Base-by-base conservation (phyloP, 352 stramenopile genomes). In the Phytophthora idaei region DNA sequence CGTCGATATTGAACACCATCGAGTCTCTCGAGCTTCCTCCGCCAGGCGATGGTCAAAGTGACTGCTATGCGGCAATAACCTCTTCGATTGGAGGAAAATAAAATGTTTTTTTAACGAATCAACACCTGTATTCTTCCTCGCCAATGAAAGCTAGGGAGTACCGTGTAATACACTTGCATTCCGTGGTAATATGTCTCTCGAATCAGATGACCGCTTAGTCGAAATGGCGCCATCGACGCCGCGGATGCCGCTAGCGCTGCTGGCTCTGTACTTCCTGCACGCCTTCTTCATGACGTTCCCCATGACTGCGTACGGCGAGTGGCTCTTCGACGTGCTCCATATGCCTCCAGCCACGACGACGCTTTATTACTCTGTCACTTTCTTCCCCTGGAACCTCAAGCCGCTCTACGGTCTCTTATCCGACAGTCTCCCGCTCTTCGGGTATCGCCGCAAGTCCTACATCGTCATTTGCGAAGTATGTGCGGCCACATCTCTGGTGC, bases 351-450 rank as follows among this genome's bases (percentile, higher is more conserved):
- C 86, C 32, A 93, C 81, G 12, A 93, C 86, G 1, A 76, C 78
- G 34, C 75, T 94, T 74, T 94, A 93, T 74, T 92, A 92, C 74
- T 89, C 86, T 27, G 71, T 91, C 67, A 71, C 81, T 28, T 94
- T 94, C 74, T 89, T 94, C 66, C 86, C 86, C 8, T 94, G 86
- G 86, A 92, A 94, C 74, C 71, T 93, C 73, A 94, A 94, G 74
- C 86, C 84, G 37, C 76, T 94, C 56, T 94, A 94, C 62, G 86
- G 83, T 0, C 72, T 92, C 29, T 67, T 94, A 42, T 92, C 84
- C 29, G 86, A 94, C 77, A 83, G 81, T 52, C 76, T 90, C 27
- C 84, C 86, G 31, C 76, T 94, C 65, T 80, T 74, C 5, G 83
- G 86, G 25, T 92, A 91, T 72, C 83, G 80, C 55, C 86, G 83